Base-by-base conservation (phyloP, 148 eudicot genomes). In the Camellia granthamiana region DNA sequence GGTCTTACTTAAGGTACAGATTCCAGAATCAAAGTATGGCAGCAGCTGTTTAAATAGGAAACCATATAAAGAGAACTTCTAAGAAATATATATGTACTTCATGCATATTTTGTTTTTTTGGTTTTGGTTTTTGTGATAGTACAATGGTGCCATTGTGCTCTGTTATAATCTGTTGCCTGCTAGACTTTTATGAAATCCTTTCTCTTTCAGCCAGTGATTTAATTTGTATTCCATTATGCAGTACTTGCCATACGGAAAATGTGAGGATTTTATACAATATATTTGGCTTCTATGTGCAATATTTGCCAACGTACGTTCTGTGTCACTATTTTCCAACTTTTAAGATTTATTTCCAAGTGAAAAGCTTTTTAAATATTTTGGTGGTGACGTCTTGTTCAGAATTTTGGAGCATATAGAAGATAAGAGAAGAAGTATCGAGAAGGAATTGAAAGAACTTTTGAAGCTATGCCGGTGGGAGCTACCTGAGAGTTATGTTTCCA, bases 401-500 rank as follows among this genome's bases (percentile, higher is more conserved):
- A 81, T 93, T 54, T 79, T 88, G 89, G 85, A 84, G 78, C 92
- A 93, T 75, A 79, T 89, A 46, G 42, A 43, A 13, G 44, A 46
- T 92, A 85, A 73, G 70, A 91, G 97, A 79, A 89, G 80, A 77
- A 84, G 68, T 74, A 85, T 92, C 13, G 97, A 86, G 89, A 84
- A 23, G 73, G 92, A 96, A 78, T 73, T 93, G 84, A 88, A 86
- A 75, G 94, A 92, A 13, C 84, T 84, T 80, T 54, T 90, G 74
- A 92, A 90, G 84, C 82, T 93, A 65, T 89, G 93, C 69, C 80
- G 83, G 44, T 93, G 98, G 97, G 93, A 90, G 59, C 89, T 85
- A 55, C 80, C 86, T 79, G 95, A 91, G 64, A 89, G 79, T 80
- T 85, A 85, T 60, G 56, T 86, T 72, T 86, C 90, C 71, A 69